Conservation (phyloP, 2,329 filamentous ascomycete species). For the Byssochlamys sp. region DNA sequence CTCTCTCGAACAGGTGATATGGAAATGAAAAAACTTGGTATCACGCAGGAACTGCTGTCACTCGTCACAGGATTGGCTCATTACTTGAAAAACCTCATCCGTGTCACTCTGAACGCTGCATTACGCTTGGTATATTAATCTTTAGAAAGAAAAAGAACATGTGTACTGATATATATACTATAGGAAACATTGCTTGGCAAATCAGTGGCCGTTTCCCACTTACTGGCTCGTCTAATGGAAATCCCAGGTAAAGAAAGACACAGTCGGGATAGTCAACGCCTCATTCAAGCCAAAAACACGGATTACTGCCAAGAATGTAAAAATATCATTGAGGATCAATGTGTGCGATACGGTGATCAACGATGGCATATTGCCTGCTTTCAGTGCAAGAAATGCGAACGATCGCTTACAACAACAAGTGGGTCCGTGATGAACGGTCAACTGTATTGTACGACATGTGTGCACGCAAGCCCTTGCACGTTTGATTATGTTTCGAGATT, state of each 20-base stretch:
- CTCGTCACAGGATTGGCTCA: slow-evolving; percentile 95
- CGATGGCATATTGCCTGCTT: slow-evolving; percentile 78
- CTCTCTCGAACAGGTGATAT: slow-evolving; percentile 90
- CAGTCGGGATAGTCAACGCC: too few species aligned
- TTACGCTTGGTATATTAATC: slow-evolving; percentile 75
- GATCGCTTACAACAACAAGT: slow-evolving; percentile 68
- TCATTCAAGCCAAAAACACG: too few species aligned
- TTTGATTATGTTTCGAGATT: too few species aligned
- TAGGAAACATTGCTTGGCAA: slow-evolving; percentile 57
- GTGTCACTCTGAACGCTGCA: slow-evolving; percentile 93
- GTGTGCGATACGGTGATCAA: slow-evolving; percentile 61
- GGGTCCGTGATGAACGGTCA: too few species aligned
- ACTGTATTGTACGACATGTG: too few species aligned
- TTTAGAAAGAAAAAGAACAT: slow-evolving; percentile 74
- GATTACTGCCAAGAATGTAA: slow-evolving; percentile 77
- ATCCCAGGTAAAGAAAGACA: too few species aligned
- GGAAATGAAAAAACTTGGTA: slow-evolving; percentile 78
- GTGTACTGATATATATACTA: slow-evolving; percentile 63
- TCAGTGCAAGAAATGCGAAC: slow-evolving; percentile 58
- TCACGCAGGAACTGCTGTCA: slow-evolving; percentile 95
- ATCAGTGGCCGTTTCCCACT: slow-evolving; percentile 53
- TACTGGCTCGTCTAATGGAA: too few species aligned
- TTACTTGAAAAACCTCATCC: slow-evolving; percentile 92
- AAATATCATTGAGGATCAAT: slow-evolving; percentile 89
- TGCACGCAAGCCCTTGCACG: too few species aligned